Evolutionary conservation across 352 stramenopile species (phyloP), one percentile per base, ranked within the genome.

Genomic region (Globisporangium barbulae): DNA sequence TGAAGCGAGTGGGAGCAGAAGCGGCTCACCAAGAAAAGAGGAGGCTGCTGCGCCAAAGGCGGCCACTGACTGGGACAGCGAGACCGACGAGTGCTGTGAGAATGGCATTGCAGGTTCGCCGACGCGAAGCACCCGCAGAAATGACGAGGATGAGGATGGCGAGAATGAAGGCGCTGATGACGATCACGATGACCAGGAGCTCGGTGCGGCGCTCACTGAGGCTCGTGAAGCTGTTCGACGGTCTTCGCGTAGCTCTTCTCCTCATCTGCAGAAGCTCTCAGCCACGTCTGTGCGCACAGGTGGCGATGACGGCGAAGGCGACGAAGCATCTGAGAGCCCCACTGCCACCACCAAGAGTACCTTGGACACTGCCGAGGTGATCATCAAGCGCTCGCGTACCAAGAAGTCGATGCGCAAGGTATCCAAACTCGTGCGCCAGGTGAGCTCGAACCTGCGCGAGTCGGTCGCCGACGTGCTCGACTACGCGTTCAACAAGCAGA

Each of bases 381-480:
- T 88, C 48, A 65, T 88, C 30, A 93, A 89, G 66, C 71, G 74
- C 49, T 86, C 81, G 39, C 73, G 77, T 17, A 72, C 81, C 30
- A 92, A 91, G 68, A 85, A 78, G 19, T 87, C 72, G 28, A 90
- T 90, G 53, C 79, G 76, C 19, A 91, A 88, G 56, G 79, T 91
- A 55, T 82, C 70, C 0, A 79, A 73, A 61, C 71, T 89, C 21
- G 73, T 91, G 48, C 77, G 73, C 19, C 75, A 91, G 64, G 67
- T 93, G 44, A 91, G 83, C 68, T 71, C 59, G 19, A 92, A 91
- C 55, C 53, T 89, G 25, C 78, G 82, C 28, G 82, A 89, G 25
- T 81, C 82, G 31, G 76, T 85, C 13, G 72, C 68, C 15, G 81
- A 89, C 17, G 73, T 42, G 39, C 70, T 85, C 33, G 83, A 92